phyloP scores from a whole-genome alignment of 305 asterid species.

The Fraxinus platypoda region DNA sequence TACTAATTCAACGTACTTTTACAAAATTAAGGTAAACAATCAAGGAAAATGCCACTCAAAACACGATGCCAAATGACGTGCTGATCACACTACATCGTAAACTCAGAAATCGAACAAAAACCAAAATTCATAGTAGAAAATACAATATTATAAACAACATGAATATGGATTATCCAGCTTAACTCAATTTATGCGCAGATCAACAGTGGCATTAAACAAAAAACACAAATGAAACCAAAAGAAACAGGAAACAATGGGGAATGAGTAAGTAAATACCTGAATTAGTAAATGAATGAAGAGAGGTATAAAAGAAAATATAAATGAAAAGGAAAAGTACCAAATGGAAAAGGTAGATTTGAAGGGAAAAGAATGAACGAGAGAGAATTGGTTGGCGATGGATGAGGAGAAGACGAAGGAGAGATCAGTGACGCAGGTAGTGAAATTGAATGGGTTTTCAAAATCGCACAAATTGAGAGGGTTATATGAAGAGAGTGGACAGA shows the following conservation, averaged over 20 bases:
- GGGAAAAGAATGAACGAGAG: not conserved
- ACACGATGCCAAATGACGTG: slow-evolving; percentile 19
- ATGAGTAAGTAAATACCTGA: not conserved
- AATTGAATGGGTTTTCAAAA: not conserved
- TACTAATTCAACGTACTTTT: slow-evolving; percentile 1
- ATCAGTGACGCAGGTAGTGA: not conserved
- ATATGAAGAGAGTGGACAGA: slow-evolving; percentile 29
- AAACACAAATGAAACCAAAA: not conserved
- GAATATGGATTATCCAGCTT: not conserved
- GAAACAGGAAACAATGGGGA: not conserved
- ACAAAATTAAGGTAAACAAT: not conserved
- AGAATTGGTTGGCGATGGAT: not conserved
- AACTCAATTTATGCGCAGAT: not conserved
- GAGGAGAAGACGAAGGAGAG: not conserved
- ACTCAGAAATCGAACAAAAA: not conserved
- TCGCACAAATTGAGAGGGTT: slow-evolving; percentile 12
- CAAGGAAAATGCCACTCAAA: slow-evolving; percentile 2
- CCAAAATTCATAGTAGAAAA: not conserved
- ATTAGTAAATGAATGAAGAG: not conserved
- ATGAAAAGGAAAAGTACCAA: not conserved
- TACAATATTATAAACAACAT: not conserved
- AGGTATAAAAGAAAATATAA: not conserved
- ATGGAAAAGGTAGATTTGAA: not conserved
- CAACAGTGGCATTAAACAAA: not conserved
- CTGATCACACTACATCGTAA: slow-evolving; percentile 18